phyloP scores from a whole-genome alignment of 2,329 filamentous ascomycete species.

The Phaeosphaeriaceae sp. region DNA sequence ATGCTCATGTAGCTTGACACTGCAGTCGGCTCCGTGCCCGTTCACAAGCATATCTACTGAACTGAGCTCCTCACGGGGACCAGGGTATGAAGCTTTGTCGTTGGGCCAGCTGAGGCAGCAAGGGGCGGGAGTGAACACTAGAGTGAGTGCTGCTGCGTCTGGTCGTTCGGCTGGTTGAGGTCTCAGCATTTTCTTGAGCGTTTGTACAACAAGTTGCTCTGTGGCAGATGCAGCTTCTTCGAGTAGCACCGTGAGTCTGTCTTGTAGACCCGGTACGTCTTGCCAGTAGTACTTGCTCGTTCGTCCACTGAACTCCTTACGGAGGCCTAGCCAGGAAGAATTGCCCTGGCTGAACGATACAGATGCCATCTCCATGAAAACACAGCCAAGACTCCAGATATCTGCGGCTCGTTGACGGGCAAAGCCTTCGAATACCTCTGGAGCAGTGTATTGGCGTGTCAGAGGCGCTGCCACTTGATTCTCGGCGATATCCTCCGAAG shows the following conservation, averaged over 20 bases:
- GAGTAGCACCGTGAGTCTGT: conserved; percentile 30
- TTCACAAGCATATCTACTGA: conserved; percentile 32
- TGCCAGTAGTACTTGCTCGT: conserved; percentile 46
- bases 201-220: conserved; percentile 33
- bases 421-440: conserved; percentile 39
- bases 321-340: conserved; percentile 32
- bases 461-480: conserved; percentile 28
- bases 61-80: conserved; percentile 39
- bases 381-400: conserved; percentile 95
- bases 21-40: conserved; percentile 24
- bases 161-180: conserved; percentile 38
- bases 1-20: conserved; percentile 13
- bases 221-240: conserved; percentile 21
- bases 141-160: conserved; percentile 36
- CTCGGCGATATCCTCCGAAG: conserved; percentile 28
- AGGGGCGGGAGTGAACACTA: conserved; percentile 44
- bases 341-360: conserved; percentile 32
- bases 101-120: conserved; percentile 48
- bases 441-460: conserved; percentile 45
- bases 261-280: conserved; percentile 38
- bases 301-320: conserved; percentile 35
- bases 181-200: conserved; percentile 42
- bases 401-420: conserved; percentile 58
- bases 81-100: conserved; percentile 39
- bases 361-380: conserved; percentile 90